Conservation (phyloP, 23 red algal species). For the Chondrus crispus region DNA sequence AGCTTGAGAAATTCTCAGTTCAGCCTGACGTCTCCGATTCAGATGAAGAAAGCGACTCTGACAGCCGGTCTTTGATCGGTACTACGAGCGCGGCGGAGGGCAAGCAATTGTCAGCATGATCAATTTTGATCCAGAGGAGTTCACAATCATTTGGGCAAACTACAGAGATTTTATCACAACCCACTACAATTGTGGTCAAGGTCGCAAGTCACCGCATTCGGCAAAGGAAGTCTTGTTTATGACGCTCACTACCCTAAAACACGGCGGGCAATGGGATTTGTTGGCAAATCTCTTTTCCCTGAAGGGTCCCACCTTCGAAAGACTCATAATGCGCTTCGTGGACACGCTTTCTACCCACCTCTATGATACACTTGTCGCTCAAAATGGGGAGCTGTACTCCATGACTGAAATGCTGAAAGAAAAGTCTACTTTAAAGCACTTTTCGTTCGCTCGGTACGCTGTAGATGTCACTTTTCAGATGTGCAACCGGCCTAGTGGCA, state of each 20-base stretch:
- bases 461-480: not conserved
- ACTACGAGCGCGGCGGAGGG: not conserved
- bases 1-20: too few relatives aligned
- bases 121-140: not conserved
- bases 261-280: not conserved
- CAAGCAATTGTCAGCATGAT: not conserved
- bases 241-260: not conserved
- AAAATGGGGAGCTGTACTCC: not conserved
- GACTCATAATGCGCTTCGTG: not conserved
- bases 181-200: not conserved
- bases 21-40: too few relatives aligned
- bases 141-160: not conserved
- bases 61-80: not conserved
- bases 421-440: not conserved
- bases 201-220: not conserved
- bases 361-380: not conserved
- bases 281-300: not conserved
- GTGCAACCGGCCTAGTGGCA: not conserved
- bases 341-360: not conserved
- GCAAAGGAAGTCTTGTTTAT: not conserved
- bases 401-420: not conserved
- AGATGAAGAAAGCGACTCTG: not conserved
- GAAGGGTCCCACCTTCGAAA: not conserved
- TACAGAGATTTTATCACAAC: not conserved
- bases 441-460: not conserved